Base-by-base conservation (phyloP, 164 flowering plant species). In the Aristolochia fimbriata region DNA sequence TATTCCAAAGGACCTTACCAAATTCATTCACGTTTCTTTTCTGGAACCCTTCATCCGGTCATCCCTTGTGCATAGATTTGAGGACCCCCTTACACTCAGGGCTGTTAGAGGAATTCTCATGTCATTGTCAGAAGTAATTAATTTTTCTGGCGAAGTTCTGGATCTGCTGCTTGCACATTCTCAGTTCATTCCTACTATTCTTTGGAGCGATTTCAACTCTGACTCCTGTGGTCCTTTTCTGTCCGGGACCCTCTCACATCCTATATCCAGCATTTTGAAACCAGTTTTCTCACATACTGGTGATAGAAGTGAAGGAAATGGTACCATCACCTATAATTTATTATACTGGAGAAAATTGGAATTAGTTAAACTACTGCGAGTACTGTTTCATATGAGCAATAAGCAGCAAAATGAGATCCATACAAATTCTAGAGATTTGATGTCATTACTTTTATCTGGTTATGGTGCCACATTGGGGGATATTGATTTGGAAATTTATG, bases 391-490 rank as follows among this genome's bases (percentile, higher is more conserved):
- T 51, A 63, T 72, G 11, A 75, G 64, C 53, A 62, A 46, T 53
- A 61, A 47, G 54, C 73, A 67, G 33, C 13, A 30, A 61, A 74
- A 75, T 43, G 80, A 78, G 58, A 53, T 52, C 62, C 76, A 65
- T 48, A 69, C 82, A 68, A 82, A 89, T 69, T 70, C 76, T 47
- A 77, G 66, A 68, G 88, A 86, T 48, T 66, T 89, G 69, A 62
- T 81, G 61, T 68, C 68, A 47, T 69, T 86, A 73, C 97, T 93
- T 67, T 63, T 89, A 71, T 78, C 83, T 65, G 77, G 88, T 65
- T 93, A 89, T 76, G 81, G 92, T 70, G 96, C 96, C 46, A 87
- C 88, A 10, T 68, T 81, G n/a, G 70, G 75, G 74, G 83, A 82
- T 65, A 63, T 76, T 63, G 97, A 93, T 70, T 47, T 87, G 76